Evolutionary conservation across 306 rosid genomes (phyloP), one percentile per base, ranked within the genome.

Genomic region (Cucurbita argyrosperma): DNA sequence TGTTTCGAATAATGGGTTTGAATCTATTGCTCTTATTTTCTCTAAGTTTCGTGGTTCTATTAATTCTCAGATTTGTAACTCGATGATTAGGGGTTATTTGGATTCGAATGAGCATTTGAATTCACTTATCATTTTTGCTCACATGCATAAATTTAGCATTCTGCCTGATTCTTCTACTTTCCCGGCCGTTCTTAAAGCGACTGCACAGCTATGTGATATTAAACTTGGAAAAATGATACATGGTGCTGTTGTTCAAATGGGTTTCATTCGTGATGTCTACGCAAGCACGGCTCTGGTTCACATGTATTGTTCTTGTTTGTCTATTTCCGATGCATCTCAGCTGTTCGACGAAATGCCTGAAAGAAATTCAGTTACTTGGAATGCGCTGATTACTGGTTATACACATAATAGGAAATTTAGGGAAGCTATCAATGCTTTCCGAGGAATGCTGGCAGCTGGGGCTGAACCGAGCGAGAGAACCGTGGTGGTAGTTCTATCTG

Each of bases 311-410:
- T 26, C 77, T 30, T 60, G 77, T 59, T 8, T 58, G 57, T 74
- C 70, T 23, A 59, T 46, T 3, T 46, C 30, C 1, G 71, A 75
- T 47, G 78, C 71, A 7, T 61, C 26, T 15, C 70, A 61, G 47
- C 12, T 75, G 70, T 75, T 75, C 49, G 78, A 57, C 35, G 47
- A 75, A 45, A 75, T 59, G 78, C 72, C 59, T 21, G 51, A 61
- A 8, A 75, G 78, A 62, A 59, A 59, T 37, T 62, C 61, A 10
- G 78, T 75, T 75, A 59, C 72, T 54, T 75, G 78, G 71, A 59
- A 75, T 61, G 70, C 78, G 6, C 42, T 59, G 49, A 75, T 61
- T 46, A 75, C 71, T 45, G 78, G 78, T 61, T 60, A 46, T 38
- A 59, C 78, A 2, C 78, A 61, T 61, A 59, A 75, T 51, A 75